Conservation (phyloP, 495 filamentous ascomycete species). For the Podospora conica region DNA sequence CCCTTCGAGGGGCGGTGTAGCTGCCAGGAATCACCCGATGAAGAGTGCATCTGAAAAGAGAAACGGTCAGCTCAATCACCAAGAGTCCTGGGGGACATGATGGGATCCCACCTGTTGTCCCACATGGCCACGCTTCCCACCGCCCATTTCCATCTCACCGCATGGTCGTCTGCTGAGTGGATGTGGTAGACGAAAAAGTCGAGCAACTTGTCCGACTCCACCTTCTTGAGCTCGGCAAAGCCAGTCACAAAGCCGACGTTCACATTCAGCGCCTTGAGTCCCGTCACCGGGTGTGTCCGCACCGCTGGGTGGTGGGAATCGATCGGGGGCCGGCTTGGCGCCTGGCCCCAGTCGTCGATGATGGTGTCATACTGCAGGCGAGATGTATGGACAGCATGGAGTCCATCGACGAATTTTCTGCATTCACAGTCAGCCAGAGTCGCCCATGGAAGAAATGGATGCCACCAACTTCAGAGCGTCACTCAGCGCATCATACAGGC, state of each 20-base stretch:
- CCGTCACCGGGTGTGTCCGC: constrained; percentile 50
- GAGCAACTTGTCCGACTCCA: constrained; percentile 47
- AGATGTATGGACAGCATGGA: constrained; percentile 48
- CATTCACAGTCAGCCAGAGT: constrained; percentile 15
- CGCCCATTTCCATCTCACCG: constrained; percentile 51
- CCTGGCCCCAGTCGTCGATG: constrained; percentile 43
- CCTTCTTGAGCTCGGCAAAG: constrained; percentile 50
- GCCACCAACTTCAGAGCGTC: constrained; percentile 23
- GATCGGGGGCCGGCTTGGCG: constrained; percentile 45
- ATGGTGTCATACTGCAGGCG: constrained; percentile 43
- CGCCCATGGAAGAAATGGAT: neutral
- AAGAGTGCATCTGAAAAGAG: constrained; percentile 29
- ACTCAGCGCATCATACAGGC: constrained; percentile 46
- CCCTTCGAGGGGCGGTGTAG: constrained; percentile 42
- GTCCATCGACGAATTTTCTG: constrained; percentile 41
- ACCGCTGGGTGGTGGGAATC: constrained; percentile 52
- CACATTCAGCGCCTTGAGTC: constrained; percentile 46
- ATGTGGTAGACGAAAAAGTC: constrained; percentile 48
- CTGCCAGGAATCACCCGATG: constrained; percentile 49
- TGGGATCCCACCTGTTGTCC: constrained; percentile 43
- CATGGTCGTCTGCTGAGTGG: constrained; percentile 49
- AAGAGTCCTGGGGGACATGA: neutral
- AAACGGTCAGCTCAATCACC: neutral
- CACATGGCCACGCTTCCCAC: constrained; percentile 50
- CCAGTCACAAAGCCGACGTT: constrained; percentile 47